Conservation (phyloP, 2,329 filamentous ascomycete genomes). For the Aspergillus sp. region DNA sequence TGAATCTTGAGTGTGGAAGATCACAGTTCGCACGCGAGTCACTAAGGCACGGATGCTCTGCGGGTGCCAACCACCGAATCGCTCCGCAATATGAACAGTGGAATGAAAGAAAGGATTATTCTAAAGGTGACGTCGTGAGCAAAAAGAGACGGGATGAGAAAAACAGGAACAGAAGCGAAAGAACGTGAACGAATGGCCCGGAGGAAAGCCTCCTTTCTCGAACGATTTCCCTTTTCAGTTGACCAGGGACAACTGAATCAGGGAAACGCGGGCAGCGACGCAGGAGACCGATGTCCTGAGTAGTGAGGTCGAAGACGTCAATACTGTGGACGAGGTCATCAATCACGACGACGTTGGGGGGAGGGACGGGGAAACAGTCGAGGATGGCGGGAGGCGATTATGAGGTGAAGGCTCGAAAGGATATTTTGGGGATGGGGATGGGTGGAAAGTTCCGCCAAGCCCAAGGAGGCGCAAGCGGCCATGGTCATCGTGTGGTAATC, state of each 20-base stretch:
- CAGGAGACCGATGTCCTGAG: conserved; percentile 23
- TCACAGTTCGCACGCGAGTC: conserved; percentile 17
- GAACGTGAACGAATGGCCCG: conserved; percentile 41
- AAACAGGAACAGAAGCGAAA: conserved; percentile 24
- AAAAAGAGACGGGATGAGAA: conserved; percentile 22
- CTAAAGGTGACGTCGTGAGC: conserved; percentile 6
- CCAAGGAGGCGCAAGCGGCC: conserved; percentile 36
- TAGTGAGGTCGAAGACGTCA: conserved; percentile 24
- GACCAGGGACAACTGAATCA: conserved; percentile 31
- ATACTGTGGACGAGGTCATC: conserved; percentile 28
- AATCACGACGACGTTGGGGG: conserved; percentile 23
- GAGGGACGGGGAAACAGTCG: conserved; percentile 12
- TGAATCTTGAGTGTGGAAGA: not conserved
- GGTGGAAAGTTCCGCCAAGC: conserved; percentile 31
- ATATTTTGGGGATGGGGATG: conserved; percentile 29
- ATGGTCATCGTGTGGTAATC: conserved; percentile 26
- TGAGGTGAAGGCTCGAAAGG: conserved; percentile 21
- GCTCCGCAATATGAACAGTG: conserved; percentile 3
- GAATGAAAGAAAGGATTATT: conserved; percentile 8
- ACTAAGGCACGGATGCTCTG: conserved; percentile 5
- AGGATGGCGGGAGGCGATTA: conserved; percentile 19
- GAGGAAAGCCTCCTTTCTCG: conserved; percentile 42
- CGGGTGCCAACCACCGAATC: conserved; percentile 4
- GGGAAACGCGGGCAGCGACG: conserved; percentile 25
- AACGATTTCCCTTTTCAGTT: conserved; percentile 32